These are phyloP conservation scores for Dichomitus squalens DNA, from an alignment of 1,284 basidiomycete genomes.

Conservation along the genomic window DNA sequence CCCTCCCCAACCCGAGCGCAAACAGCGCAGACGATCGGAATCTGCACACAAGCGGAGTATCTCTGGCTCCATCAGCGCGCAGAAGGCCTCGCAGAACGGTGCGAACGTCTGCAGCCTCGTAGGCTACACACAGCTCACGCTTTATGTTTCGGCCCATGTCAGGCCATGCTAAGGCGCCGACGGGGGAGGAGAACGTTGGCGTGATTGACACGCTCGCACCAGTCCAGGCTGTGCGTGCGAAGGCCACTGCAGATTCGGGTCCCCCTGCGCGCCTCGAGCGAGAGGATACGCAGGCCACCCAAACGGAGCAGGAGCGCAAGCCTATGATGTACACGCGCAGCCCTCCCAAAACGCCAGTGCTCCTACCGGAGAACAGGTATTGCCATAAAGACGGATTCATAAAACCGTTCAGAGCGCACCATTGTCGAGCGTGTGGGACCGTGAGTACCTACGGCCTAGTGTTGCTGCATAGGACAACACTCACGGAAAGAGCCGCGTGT, in stretches of 20 bases:
- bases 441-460: conserved; percentile 40
- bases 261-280: not conserved
- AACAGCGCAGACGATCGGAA: no score
- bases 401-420: conserved; percentile 75
- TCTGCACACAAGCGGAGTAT: not conserved
- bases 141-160: not conserved
- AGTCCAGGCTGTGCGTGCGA: conserved; percentile 23
- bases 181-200: conserved; percentile 25
- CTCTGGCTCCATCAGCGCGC: no score
- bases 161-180: conserved; percentile 1
- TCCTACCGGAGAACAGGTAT: conserved; percentile 61
- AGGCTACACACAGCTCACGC: not conserved
- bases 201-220: conserved; percentile 31
- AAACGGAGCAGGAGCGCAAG: conserved; percentile 6
- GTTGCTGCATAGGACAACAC: not conserved
- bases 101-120: not conserved
- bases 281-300: conserved; percentile 11
- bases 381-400: conserved; percentile 58
- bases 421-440: conserved; percentile 74
- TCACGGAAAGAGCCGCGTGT: not conserved
- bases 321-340: conserved; percentile 37
- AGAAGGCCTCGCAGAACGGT: conserved; percentile 15
- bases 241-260: conserved; percentile 3
- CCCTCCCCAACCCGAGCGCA: not conserved
- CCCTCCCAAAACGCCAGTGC: conserved; percentile 48